Conservation (phyloP, 164 flowering plant species). For the Magnolia sinica region DNA sequence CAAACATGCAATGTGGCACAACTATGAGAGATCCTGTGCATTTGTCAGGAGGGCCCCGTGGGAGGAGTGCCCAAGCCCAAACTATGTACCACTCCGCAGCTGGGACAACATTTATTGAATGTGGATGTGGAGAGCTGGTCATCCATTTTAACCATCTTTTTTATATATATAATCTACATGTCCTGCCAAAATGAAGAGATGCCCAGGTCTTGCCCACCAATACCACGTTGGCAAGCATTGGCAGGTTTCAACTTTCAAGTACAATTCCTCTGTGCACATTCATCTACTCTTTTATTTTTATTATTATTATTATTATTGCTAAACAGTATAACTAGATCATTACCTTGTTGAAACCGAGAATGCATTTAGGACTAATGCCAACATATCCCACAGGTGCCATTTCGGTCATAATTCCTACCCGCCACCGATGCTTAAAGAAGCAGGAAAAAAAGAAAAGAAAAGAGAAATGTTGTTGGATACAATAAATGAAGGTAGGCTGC, state of each 20-base stretch:
- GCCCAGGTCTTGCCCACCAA: neutral
- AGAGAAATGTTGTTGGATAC: slow-evolving; percentile 13
- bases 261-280: neutral
- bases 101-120: neutral
- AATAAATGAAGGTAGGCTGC: neutral
- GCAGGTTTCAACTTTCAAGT: neutral
- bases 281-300: neutral
- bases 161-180: too few relatives aligned
- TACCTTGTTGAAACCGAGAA: slow-evolving; percentile 95
- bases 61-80: neutral
- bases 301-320: neutral
- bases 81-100: neutral
- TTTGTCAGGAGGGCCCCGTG: neutral
- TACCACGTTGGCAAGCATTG: neutral
- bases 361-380: slow-evolving; percentile 85
- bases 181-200: too few relatives aligned
- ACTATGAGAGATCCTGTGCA: neutral
- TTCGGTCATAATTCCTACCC: slow-evolving; percentile 94
- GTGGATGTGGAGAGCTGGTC: too few relatives aligned
- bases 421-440: slow-evolving; percentile 77
- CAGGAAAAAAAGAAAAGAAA: slow-evolving; percentile 14
- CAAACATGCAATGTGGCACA: neutral
- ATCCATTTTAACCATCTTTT: too few relatives aligned
- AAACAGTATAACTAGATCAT: neutral
- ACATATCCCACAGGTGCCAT: slow-evolving; percentile 97